These are phyloP conservation scores for Tylopilus plumbeoviolaceoides DNA, from an alignment of 768 basidiomycete genomes.

Conservation along the genomic window DNA sequence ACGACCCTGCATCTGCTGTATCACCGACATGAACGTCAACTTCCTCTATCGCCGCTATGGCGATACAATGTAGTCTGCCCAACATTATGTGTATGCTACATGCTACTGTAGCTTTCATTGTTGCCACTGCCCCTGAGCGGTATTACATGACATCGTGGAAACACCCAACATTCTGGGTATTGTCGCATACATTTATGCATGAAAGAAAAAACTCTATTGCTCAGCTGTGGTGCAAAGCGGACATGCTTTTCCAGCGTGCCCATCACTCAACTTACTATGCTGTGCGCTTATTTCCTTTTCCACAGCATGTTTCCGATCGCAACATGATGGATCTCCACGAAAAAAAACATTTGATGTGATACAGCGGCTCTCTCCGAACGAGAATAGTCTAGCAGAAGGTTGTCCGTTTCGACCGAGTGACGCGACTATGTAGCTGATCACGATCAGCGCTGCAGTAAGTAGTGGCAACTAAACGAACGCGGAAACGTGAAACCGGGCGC, in stretches of 20 bases:
- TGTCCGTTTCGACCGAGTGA: slow-evolving; percentile 12
- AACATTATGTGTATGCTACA: no score
- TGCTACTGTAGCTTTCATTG: slow-evolving; percentile 13
- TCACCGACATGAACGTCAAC: slow-evolving; percentile 10
- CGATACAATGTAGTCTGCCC: slow-evolving; percentile 18
- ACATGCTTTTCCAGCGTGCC: slow-evolving; percentile 25
- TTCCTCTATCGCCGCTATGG: slow-evolving; percentile 27
- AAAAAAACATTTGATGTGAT: slow-evolving; percentile 12
- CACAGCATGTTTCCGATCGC: slow-evolving; percentile 14
- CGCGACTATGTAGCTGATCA: slow-evolving; percentile 14
- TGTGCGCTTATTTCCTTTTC: slow-evolving; percentile 26
- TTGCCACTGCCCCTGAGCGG: slow-evolving; percentile 26
- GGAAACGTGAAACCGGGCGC: slow-evolving; percentile 8
- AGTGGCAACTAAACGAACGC: background rate
- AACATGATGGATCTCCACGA: slow-evolving; percentile 10
- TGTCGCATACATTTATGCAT: background rate
- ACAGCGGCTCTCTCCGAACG: background rate
- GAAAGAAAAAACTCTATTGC: slow-evolving; percentile 15
- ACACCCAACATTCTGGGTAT: slow-evolving; percentile 4
- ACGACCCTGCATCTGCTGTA: slow-evolving; percentile 19
- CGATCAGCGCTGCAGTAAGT: slow-evolving; percentile 12
- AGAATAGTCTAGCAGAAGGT: background rate
- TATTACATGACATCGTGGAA: slow-evolving; percentile 26
- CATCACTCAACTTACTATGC: slow-evolving; percentile 20
- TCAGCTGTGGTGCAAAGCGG: slow-evolving; percentile 10